A percentile compares a stretch with the other conserved stretches of the same genome.
These are phyloP conservation scores for Mycena galericulata DNA, from an alignment of 768 basidiomycete genomes.

Conservation along the genomic window DNA sequence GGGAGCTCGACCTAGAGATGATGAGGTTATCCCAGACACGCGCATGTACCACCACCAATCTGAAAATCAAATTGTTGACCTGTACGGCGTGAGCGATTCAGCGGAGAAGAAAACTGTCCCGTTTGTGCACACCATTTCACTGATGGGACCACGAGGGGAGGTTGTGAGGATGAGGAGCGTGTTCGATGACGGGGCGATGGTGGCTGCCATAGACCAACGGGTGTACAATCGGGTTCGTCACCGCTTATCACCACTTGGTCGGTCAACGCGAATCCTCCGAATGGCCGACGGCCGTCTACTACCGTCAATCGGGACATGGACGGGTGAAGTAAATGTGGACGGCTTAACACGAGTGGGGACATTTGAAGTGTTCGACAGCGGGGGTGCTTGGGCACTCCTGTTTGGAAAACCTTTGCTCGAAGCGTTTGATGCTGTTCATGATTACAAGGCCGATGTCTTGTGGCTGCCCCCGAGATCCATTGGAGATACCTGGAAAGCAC, in stretches of 20 bases:
- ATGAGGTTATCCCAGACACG: slow-evolving; percentile 15
- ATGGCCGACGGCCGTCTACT: slow-evolving; percentile 31
- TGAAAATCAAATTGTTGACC: slow-evolving; percentile 6
- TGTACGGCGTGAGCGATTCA: slow-evolving; percentile 14
- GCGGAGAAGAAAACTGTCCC: slow-evolving; percentile 1
- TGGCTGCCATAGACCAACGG: slow-evolving; percentile 1
- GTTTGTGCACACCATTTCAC: not conserved
- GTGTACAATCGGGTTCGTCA: slow-evolving; percentile 15
- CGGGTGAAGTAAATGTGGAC: slow-evolving; percentile 15
- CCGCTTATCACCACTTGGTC: not conserved
- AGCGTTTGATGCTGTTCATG: not conserved
- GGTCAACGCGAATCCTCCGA: slow-evolving; percentile 13
- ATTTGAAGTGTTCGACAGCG: slow-evolving; percentile 14
- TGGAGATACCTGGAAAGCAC: slow-evolving; percentile 11
- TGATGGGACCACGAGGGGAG: slow-evolving; percentile 1
- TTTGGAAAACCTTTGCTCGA: slow-evolving; percentile 11
- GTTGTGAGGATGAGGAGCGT: slow-evolving; percentile 19
- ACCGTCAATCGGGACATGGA: slow-evolving; percentile 29
- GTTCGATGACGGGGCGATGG: slow-evolving; percentile 31
- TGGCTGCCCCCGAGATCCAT: not conserved
- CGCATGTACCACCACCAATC: not conserved
- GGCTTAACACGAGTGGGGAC: not conserved
- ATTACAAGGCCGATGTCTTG: not conserved
- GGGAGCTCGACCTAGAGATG: slow-evolving; percentile 1
- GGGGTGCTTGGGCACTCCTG: slow-evolving; percentile 11